These are phyloP conservation scores for Penicillium manginii DNA, from an alignment of 495 filamentous ascomycete genomes.

Conservation along the genomic window DNA sequence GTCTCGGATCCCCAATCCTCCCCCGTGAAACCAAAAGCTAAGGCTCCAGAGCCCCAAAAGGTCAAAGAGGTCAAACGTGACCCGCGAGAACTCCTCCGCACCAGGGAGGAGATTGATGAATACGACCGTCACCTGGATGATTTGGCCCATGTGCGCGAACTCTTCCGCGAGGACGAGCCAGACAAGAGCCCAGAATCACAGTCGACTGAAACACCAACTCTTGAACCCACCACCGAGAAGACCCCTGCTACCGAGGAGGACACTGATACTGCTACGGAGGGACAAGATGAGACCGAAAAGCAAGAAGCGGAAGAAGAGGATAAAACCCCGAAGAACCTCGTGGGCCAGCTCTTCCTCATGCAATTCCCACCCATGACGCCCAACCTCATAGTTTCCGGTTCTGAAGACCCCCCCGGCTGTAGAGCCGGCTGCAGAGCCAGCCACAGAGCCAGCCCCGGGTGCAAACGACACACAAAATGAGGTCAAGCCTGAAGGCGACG, in stretches of 20 bases:
- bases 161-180: conserved; percentile 34
- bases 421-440: conserved; percentile 7
- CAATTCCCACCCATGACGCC: conserved; percentile 61
- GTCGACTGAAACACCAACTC: conserved; percentile 19
- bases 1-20: conserved; percentile 23
- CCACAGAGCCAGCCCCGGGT: conserved; percentile 7
- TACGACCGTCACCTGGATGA: conserved; percentile 49
- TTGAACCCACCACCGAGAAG: conserved; percentile 12
- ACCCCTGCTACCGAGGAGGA: conserved; percentile 15
- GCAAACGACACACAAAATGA: conserved; percentile 2
- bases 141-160: conserved; percentile 40
- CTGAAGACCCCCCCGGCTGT: conserved; percentile 10
- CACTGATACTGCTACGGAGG: conserved; percentile 7
- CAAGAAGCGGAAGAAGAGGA: conserved; percentile 24
- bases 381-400: conserved; percentile 43
- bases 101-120: conserved; percentile 52
- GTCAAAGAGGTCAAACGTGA: conserved; percentile 24
- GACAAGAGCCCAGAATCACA: conserved; percentile 11
- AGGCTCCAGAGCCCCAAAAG: conserved; percentile 10
- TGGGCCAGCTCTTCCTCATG: conserved; percentile 55
- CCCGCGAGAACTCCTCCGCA: conserved; percentile 43
- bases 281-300: conserved; percentile 17
- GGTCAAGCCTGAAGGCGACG: conserved; percentile 40
- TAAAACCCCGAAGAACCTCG: conserved; percentile 28
- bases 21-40: conserved; percentile 3